Evolutionary conservation across 1,284 basidiomycete genomes (phyloP), one percentile per base, ranked within the genome.

Genomic region (Papiliotrema terrestris): DNA sequence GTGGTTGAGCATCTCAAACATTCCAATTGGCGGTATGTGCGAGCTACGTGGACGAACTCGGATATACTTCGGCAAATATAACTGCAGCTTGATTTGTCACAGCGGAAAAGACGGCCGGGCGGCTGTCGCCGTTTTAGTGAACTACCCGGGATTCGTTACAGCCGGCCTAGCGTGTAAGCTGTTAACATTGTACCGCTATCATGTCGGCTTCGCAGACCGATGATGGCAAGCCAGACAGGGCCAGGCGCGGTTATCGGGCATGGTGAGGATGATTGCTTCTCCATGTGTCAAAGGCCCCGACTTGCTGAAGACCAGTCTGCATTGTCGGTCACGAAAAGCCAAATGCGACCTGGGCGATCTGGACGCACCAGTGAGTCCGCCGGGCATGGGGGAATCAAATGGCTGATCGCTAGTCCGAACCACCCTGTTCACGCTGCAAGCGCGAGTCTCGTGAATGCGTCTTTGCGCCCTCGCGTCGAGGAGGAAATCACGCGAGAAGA

Each of bases 381-480:
- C 26, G 2, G 20, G 52, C 52, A 57, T 45, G 59, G 78, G 78
- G 19, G 74, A 78, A 49, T 76, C 78, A 47, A 74, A 79, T 49
- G 68, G 29, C 29, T 32, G 29, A 32, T 32, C 29, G 29, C 70
- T 4, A 78, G 0, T 73, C 73, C n/a, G 63, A 68, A 23, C 76
- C 77, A 8, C 78, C 78, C 1, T 80, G 78, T 50, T 65, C 71
- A 2, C 61, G 78, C 15, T 80, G 78, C 54, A 70, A 71, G 15
- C 67, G 78, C 17, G 78, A 79, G 52, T 69, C 73, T 22, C 69
- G 73, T 8, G 73, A 78, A 51, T 80, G 78, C 53, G 68, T 78
- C 22, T 80, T 79, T 51, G 71, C 69, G 2, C 72, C 72, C 1
- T 71, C 69, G 2, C 63, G 67, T 9, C 60, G 74, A 2, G 74